Evolutionary conservation across 148 eudicot genomes (phyloP).

Genomic region (Fallopia convolvulus): DNA sequence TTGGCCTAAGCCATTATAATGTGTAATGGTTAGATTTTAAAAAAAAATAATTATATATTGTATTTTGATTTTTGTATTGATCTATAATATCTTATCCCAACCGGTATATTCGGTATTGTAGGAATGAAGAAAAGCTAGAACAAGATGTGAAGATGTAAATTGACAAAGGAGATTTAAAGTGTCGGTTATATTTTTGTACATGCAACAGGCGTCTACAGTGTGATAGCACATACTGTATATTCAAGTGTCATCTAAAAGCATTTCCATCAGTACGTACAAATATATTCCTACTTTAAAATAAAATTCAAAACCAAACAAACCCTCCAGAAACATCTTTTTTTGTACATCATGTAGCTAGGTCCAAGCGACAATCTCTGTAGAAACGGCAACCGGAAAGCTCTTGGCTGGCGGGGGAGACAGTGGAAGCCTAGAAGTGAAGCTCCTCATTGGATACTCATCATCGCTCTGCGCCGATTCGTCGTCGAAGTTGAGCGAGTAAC

Average conservation of each 20-base stretch:
- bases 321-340: background rate
- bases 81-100: too few relatives aligned
- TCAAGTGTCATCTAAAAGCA: background rate
- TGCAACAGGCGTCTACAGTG: too few relatives aligned
- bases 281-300: background rate
- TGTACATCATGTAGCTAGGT: background rate
- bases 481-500: constrained; percentile 56
- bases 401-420: constrained; percentile 13
- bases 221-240: background rate
- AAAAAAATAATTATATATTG: too few relatives aligned
- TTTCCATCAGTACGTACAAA: background rate
- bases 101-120: too few relatives aligned
- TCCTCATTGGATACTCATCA: constrained; percentile 22
- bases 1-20: too few relatives aligned
- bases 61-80: too few relatives aligned
- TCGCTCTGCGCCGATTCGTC: constrained; percentile 23
- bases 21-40: too few relatives aligned
- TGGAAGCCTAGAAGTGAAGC: constrained; percentile 37
- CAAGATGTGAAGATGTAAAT: too few relatives aligned
- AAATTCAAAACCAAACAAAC: background rate
- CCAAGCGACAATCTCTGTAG: background rate
- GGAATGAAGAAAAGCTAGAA: too few relatives aligned
- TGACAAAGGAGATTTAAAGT: too few relatives aligned
- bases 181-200: too few relatives aligned
- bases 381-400: background rate